Evolutionary conservation across 2,329 filamentous ascomycete species (phyloP), one percentile per base, ranked within the genome.

Genomic region (Diaporthe caulivora): DNA sequence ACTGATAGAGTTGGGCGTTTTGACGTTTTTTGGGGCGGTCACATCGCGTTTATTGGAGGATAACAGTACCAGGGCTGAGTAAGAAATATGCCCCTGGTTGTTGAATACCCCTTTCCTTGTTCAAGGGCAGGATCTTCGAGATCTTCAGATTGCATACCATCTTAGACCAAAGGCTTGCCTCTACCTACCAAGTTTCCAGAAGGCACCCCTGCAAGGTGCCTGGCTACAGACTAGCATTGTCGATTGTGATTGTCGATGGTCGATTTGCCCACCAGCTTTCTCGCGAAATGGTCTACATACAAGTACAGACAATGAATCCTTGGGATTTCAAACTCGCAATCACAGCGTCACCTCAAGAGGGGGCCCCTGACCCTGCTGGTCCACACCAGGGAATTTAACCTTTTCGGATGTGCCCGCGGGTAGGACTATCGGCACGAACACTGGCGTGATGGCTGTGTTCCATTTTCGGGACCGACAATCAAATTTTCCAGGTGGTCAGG

Each of bases 321-420:
- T 15, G 42, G 15, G 26, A 11, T 8, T 37, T 18, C 13, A 21
- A 37, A 37, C 13, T 51, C n/a, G 15, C 21, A 8, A 24, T 10
- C 62, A 51, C 29, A 51, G 7, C 1, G 62, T 65, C 10, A 65
- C 62, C 44, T 65, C n/a, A 26, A 31, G 44, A 18, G 47, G 13
- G 31, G 4, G 13, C 21, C 60, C 42, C 42, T 31, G 42, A 64
- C 42, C 60, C 26, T 49, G 42, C 5, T 34, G 21, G 44, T 7
- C 13, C 62, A n/a, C 44, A 29, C 44, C 37, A 51, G 15, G 4
- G 5, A 51, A 37, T 65, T 65, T 65, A 65, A 53, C n/a, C 29
- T 65, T 65, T 49, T 49, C 62, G 62, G 62, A 65, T 51, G 29
- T 51, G 44, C 62, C 62, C 62, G 62, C 62, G 62, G 62, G 47